Base-by-base conservation (phyloP, 129 eudicot species). In the Cynara cardunculus region DNA sequence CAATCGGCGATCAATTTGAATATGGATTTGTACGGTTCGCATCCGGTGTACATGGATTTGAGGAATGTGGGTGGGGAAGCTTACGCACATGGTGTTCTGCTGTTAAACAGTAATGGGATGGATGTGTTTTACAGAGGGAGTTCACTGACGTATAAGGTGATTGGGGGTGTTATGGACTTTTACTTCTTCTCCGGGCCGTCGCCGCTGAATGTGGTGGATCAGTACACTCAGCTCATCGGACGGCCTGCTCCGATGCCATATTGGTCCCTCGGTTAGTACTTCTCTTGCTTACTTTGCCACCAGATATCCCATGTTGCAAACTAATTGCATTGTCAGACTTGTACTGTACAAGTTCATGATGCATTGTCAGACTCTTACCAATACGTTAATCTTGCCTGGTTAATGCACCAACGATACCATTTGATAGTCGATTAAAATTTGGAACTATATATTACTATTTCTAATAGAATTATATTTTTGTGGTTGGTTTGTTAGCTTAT, bases 181-280 rank as follows among this genome's bases (percentile, higher is more conserved):
- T 93, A 92, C 93, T 93, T 96, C 89, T 92, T 96, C 27, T 76
- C 98, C 1, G 99, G 99, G 7, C 97, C 97, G 7, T 66, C 95
- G 5, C 99, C 99, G 71, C 79, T 96, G 18, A 90, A 71, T 41
- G 97, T 96, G 34, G 92, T 93, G 66, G 97, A 96, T 83, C 99
- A 96, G 89, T 96, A 96, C 27, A 96, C 99, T 16, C 86, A 79
- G 81, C 85, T 96, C 39, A 79, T 96, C 66, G 99, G 99, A 4
- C 87, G 99, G 74, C 99, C 99, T 6, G 98, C 99, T 8, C 91
- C 99, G 2, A 96, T 96, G 99, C 99, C 99, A 5, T 96, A 92
- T 81, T 96, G 99, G 99, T 85, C 99, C 35, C 87, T 96, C 26
- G 99, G 99, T 96, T 78, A 82, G 92, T 76, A 39, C 41, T 73